These are phyloP conservation scores for Forsythia suspensa DNA, from an alignment of 257 asterid genomes.

Conservation along the genomic window DNA sequence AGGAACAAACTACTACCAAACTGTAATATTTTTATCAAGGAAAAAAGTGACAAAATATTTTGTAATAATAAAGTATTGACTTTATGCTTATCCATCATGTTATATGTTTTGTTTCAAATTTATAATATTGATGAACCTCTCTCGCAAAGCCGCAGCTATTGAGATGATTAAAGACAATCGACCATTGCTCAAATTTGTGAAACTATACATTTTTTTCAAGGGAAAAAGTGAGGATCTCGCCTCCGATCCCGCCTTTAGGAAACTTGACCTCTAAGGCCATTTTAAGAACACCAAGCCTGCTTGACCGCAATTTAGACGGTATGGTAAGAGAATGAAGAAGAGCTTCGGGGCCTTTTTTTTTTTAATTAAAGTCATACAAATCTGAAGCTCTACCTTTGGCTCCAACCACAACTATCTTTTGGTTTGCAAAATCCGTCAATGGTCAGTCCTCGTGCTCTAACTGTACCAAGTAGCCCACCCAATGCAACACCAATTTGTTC, in stretches of 20 bases:
- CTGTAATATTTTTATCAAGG: not conserved
- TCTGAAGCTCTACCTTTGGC: slow-evolving; percentile 73
- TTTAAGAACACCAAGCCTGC: slow-evolving; percentile 99
- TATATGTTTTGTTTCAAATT: slow-evolving; percentile 3
- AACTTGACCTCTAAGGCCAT: slow-evolving; percentile 95
- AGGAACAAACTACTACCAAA: not conserved
- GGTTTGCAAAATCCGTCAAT: slow-evolving; percentile 88
- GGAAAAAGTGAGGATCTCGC: slow-evolving; percentile 93
- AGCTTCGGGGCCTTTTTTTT: slow-evolving; percentile 15
- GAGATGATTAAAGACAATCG: slow-evolving; percentile 18
- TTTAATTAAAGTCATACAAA: not conserved
- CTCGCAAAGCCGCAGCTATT: slow-evolving; percentile 7
- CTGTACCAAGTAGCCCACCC: slow-evolving; percentile 96
- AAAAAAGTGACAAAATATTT: not conserved
- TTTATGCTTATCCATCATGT: slow-evolving; percentile 8
- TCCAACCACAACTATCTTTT: slow-evolving; percentile 96
- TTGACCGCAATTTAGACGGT: slow-evolving; percentile 60
- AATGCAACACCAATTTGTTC: slow-evolving; percentile 99
- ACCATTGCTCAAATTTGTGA: slow-evolving; percentile 11
- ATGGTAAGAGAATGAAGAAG: slow-evolving; percentile 28
- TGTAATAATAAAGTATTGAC: slow-evolving; percentile 1
- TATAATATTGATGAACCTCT: slow-evolving; percentile 14
- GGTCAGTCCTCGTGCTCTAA: slow-evolving; percentile 95
- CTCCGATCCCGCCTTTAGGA: slow-evolving; percentile 71
- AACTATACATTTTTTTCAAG: slow-evolving; percentile 87